Evolutionary conservation across 805 yeast genomes (phyloP).

Genomic region (Torulaspora delbrueckii): DNA sequence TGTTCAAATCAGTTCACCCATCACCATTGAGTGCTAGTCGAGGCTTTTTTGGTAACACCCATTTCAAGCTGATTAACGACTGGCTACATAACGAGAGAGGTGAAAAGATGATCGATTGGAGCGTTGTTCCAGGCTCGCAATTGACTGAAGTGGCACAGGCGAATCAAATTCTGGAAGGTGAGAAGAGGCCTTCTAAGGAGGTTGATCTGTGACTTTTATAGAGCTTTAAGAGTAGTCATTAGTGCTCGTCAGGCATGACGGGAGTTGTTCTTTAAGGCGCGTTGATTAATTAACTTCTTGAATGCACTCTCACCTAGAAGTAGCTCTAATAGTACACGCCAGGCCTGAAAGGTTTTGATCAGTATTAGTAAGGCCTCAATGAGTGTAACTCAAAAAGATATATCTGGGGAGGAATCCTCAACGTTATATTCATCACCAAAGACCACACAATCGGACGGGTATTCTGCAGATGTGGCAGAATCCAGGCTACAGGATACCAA

Average conservation of each 20-base stretch:
- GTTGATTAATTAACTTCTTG: neutral
- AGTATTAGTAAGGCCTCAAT: neutral
- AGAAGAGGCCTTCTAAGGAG: neutral
- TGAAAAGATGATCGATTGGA: slow-evolving; percentile 63
- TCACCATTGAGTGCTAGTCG: slow-evolving; percentile 92
- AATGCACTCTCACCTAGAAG: neutral
- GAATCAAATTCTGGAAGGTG: slow-evolving; percentile 5
- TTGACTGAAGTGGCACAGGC: slow-evolving; percentile 23
- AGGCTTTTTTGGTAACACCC: slow-evolving; percentile 66
- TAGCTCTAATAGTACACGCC: too few species aligned
- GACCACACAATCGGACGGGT: neutral
- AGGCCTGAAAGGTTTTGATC: neutral
- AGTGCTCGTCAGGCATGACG: neutral
- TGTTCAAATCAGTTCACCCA: slow-evolving; percentile 82
- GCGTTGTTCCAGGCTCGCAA: slow-evolving; percentile 33
- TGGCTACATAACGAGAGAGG: slow-evolving; percentile 52
- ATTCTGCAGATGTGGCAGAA: slow-evolving; percentile 1
- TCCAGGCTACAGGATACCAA: neutral
- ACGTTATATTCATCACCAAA: slow-evolving; percentile 5
- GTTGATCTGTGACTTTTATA: neutral
- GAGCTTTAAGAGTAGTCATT: neutral
- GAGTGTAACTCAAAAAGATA: neutral
- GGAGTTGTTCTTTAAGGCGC: neutral
- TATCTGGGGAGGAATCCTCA: neutral
- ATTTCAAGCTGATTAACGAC: slow-evolving; percentile 68